Evolutionary conservation across 139 green algal genomes (phyloP).

Genomic region (Chlorokybus atmophyticus): DNA sequence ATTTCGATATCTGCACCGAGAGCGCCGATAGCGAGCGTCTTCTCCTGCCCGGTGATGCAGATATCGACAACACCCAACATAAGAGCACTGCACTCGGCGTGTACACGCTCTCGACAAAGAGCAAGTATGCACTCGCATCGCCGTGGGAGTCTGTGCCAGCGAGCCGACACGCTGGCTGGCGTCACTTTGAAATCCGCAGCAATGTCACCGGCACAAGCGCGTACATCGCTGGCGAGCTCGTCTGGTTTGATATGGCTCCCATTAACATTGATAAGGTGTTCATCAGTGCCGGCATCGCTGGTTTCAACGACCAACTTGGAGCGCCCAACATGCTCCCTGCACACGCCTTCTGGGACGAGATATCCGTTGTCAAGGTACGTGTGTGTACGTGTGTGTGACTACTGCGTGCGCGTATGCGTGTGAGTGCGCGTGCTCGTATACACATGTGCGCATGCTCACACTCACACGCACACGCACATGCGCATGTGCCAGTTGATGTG

Average conservation of each 20-base stretch:
- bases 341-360: slow-evolving; percentile 17
- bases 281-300: background rate
- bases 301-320: background rate
- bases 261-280: background rate
- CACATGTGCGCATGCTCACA: no score
- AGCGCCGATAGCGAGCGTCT: background rate
- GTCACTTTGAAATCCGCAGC: slow-evolving; percentile 10
- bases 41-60: background rate
- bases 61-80: background rate
- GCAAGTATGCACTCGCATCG: slow-evolving; percentile 6
- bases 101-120: slow-evolving; percentile 6
- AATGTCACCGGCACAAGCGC: background rate
- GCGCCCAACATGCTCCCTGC: background rate
- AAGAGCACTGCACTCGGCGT: slow-evolving; percentile 9
- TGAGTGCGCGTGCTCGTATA: no score
- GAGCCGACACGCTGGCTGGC: slow-evolving; percentile 3
- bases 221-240: slow-evolving; percentile 9
- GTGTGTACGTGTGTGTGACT: no score
- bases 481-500: no score
- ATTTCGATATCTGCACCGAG: slow-evolving; percentile 3
- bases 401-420: no score
- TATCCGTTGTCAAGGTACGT: slow-evolving; percentile 3
- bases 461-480: no score
- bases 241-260: background rate
- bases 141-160: slow-evolving; percentile 11